phyloP scores from a whole-genome alignment of 192 early-diverging fungal species.

The Dissophora globulifera region DNA sequence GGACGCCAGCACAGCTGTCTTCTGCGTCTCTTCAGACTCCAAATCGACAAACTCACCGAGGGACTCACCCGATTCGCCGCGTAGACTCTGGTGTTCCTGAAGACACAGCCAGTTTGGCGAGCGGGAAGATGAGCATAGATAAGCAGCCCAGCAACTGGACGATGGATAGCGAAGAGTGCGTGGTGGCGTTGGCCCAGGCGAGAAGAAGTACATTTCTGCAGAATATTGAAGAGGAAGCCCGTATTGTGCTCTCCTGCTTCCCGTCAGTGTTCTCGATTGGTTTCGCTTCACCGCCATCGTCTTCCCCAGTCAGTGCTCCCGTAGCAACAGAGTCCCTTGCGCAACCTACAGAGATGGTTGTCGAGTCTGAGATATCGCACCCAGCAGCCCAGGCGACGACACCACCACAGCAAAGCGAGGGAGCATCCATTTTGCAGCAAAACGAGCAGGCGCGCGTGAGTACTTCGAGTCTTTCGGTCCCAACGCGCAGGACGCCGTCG shows the following conservation, averaged over 20 bases:
- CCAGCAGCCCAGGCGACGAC: not conserved
- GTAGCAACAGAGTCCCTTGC: not conserved
- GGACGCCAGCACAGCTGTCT: not conserved
- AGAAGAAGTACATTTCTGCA: conserved; percentile 33
- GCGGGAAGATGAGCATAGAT: not conserved
- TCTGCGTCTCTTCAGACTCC: not conserved
- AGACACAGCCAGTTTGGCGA: conserved; percentile 4
- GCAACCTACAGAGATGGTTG: not conserved
- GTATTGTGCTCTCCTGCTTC: conserved; percentile 29
- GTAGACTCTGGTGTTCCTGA: conserved; percentile 17
- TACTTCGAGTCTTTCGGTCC: conserved; percentile 8
- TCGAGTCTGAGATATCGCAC: not conserved
- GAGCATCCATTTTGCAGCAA: not conserved
- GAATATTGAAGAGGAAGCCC: conserved; percentile 45
- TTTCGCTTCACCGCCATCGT: not conserved
- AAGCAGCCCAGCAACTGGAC: conserved; percentile 2
- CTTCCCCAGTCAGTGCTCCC: not conserved
- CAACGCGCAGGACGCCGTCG: conserved; percentile 22
- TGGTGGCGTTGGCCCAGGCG: conserved; percentile 25
- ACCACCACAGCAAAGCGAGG: not conserved
- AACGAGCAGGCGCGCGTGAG: conserved; percentile 18
- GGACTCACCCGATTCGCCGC: conserved; percentile 2
- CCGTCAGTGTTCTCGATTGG: conserved; percentile 37
- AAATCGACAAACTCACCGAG: not conserved
- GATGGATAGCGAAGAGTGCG: conserved; percentile 12